Percentiles rank a stretch among this genome's conserved stretches.
Evolutionary conservation across 2,329 filamentous ascomycete species (phyloP).

Genomic region (Celoporthe dispersa): DNA sequence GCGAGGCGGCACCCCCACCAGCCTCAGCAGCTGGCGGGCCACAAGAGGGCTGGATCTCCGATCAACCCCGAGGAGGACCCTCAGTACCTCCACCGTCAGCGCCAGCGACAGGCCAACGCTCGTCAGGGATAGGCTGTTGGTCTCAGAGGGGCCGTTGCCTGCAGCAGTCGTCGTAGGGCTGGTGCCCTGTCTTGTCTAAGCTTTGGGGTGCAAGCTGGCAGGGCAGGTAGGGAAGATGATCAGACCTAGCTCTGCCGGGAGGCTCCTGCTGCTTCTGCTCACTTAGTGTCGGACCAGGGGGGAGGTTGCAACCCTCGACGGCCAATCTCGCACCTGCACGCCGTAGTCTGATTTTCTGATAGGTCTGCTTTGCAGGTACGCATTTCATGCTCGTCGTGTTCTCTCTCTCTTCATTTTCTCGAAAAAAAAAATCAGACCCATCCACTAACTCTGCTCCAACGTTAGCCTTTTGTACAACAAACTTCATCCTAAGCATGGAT

Average conservation of each 20-base stretch:
- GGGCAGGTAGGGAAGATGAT: background rate
- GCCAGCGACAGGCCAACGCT: background rate
- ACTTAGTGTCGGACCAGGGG: background rate
- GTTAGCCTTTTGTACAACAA: background rate
- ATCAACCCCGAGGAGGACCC: background rate
- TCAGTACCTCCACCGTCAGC: background rate
- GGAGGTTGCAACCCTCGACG: background rate
- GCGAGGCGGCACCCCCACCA: background rate
- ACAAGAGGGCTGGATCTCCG: background rate
- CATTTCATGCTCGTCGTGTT: background rate
- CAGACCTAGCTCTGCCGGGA: background rate
- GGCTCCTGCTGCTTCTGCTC: background rate
- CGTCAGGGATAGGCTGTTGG: background rate
- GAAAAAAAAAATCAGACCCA: background rate
- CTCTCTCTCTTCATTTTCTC: background rate
- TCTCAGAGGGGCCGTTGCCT: background rate
- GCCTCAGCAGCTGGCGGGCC: background rate
- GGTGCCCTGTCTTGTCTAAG: background rate
- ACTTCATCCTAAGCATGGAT: background rate
- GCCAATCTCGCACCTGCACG: background rate
- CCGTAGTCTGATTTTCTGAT: background rate
- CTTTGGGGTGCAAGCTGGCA: background rate
- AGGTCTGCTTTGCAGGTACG: background rate
- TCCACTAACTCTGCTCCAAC: background rate
- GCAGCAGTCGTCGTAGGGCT: background rate